These are phyloP conservation scores for Wickerhamomyces ciferrii DNA, from an alignment of 805 yeast species.

Conservation along the genomic window DNA sequence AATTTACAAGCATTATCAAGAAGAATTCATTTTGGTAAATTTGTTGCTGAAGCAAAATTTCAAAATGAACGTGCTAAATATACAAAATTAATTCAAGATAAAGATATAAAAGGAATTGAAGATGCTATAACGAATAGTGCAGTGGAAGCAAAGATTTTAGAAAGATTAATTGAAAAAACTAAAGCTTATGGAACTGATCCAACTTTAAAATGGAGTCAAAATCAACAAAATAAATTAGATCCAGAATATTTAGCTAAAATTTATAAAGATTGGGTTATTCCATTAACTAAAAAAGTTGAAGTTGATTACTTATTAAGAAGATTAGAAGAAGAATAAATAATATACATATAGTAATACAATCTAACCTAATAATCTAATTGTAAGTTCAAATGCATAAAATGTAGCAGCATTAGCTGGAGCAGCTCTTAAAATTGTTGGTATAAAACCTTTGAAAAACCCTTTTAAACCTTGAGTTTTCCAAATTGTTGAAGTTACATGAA, in stretches of 20 bases:
- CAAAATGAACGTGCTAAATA: slow-evolving; percentile 59
- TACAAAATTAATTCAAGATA: slow-evolving; percentile 55
- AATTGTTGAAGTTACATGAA: slow-evolving; percentile 55
- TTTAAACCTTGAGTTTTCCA: slow-evolving; percentile 54
- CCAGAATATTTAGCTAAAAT: slow-evolving; percentile 79
- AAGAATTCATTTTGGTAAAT: slow-evolving; percentile 94
- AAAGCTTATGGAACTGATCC: slow-evolving; percentile 88
- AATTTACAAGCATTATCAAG: slow-evolving; percentile 84
- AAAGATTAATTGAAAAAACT: slow-evolving; percentile 75
- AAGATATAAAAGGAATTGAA: slow-evolving; percentile 69
- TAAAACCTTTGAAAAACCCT: slow-evolving; percentile 87
- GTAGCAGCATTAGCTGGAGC: slow-evolving; percentile 99
- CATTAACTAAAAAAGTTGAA: slow-evolving; percentile 92
- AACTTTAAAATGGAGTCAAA: slow-evolving; percentile 62
- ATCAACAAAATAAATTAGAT: slow-evolving; percentile 65
- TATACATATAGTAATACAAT: neutral
- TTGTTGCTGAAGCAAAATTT: slow-evolving; percentile 95
- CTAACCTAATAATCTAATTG: slow-evolving; percentile 50
- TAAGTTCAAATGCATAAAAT: slow-evolving; percentile 86
- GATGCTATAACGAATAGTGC: slow-evolving; percentile 79
- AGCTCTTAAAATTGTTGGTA: slow-evolving; percentile 91
- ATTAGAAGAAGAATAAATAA: slow-evolving; percentile 50
- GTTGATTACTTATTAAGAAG: slow-evolving; percentile 85
- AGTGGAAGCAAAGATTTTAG: slow-evolving; percentile 80
- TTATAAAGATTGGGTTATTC: slow-evolving; percentile 85